These are phyloP conservation scores for Yamadazyma dendronema DNA, from an alignment of 1,139 yeast species.

Conservation along the genomic window DNA sequence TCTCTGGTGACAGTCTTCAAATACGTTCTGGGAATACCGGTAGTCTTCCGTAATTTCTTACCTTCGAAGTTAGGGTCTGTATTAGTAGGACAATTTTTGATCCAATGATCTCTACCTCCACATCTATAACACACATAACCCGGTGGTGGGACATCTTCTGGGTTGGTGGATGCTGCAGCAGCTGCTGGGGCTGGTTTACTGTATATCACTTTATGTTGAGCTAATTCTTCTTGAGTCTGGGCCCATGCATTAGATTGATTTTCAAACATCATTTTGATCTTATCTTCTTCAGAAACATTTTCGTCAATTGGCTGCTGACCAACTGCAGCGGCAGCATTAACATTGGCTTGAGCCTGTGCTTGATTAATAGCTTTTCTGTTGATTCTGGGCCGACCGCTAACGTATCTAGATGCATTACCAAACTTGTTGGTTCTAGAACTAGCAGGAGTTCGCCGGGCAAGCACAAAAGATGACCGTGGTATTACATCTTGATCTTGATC, in stretches of 20 bases:
- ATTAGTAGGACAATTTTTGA: constrained; percentile 91
- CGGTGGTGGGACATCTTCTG: constrained; percentile 85
- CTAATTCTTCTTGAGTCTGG: constrained; percentile 87
- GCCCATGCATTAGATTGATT: constrained; percentile 94
- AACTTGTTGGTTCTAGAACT: constrained; percentile 55
- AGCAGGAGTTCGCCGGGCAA: constrained; percentile 80
- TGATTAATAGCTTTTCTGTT: constrained; percentile 36
- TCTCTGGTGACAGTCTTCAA: constrained; percentile 68
- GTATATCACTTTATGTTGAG: constrained; percentile 67
- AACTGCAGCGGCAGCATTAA: constrained; percentile 18
- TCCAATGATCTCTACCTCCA: constrained; percentile 97
- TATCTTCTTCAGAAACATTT: constrained; percentile 74
- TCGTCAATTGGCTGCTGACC: constrained; percentile 22
- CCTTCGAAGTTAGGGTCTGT: constrained; percentile 94
- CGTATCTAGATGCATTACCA: constrained; percentile 72
- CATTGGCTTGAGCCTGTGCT: constrained; percentile 17
- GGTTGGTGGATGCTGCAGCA: constrained; percentile 26
- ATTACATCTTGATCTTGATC: constrained; percentile 89
- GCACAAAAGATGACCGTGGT: constrained; percentile 81
- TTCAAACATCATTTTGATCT: constrained; percentile 86
- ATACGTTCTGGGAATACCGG: constrained; percentile 96
- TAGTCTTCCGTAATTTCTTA: constrained; percentile 83
- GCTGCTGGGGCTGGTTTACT: constrained; percentile 35
- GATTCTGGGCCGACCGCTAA: constrained; percentile 78
- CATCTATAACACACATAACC: constrained; percentile 95